Conservation (phyloP, 768 basidiomycete genomes). For the Pisolithus tinctorius region DNA sequence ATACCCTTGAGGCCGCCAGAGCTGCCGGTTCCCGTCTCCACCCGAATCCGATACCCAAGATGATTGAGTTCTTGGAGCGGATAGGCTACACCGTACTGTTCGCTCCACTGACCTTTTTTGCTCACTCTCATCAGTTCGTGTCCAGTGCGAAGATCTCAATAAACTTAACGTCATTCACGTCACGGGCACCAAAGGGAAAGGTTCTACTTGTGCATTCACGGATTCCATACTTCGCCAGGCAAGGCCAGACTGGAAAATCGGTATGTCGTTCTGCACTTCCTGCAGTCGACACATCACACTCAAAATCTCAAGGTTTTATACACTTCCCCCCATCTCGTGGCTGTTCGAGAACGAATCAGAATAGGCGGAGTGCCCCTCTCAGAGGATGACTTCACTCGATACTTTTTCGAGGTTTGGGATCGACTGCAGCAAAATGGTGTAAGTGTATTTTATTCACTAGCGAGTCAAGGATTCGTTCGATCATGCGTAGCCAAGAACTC, state of each 20-base stretch:
- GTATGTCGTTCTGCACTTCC: conserved; percentile 34
- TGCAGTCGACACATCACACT: background rate
- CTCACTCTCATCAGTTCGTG: conserved; percentile 8
- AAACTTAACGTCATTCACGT: conserved; percentile 90
- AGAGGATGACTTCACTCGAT: conserved; percentile 82
- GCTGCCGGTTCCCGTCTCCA: conserved; percentile 51
- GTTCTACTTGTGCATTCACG: conserved; percentile 91
- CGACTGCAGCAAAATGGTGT: conserved; percentile 64
- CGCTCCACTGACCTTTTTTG: background rate
- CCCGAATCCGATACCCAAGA: conserved; percentile 73
- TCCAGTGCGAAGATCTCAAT: conserved; percentile 77
- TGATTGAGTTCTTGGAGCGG: conserved; percentile 80
- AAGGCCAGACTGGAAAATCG: conserved; percentile 72
- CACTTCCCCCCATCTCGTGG: conserved; percentile 94
- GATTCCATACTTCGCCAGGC: conserved; percentile 77
- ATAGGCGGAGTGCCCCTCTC: conserved; percentile 90
- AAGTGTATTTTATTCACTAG: conserved; percentile 9
- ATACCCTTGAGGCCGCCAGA: conserved; percentile 47
- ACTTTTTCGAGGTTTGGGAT: conserved; percentile 97
- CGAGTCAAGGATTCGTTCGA: background rate
- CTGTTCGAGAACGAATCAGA: conserved; percentile 94
- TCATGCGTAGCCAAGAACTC: conserved; percentile 35
- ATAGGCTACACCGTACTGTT: conserved; percentile 77
- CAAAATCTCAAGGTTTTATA: conserved; percentile 63
- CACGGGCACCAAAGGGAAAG: conserved; percentile 97